Evolutionary conservation across 139 green algal genomes (phyloP).

Genomic region (Picochlorum sp.): DNA sequence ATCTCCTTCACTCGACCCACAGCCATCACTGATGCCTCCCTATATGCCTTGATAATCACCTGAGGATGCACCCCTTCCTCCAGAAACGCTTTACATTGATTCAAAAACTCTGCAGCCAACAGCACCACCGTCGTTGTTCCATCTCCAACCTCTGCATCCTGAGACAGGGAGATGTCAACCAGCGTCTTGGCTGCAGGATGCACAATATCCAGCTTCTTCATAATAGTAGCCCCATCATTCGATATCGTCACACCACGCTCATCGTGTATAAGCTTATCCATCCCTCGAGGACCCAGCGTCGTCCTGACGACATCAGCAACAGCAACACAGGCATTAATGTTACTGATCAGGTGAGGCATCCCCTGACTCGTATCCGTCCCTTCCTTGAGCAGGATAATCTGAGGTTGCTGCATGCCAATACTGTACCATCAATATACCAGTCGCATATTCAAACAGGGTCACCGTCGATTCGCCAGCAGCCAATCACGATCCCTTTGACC

Average conservation of each 20-base stretch:
- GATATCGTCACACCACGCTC: constrained; percentile 87
- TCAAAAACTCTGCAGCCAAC: constrained; percentile 90
- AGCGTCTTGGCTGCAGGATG: constrained; percentile 95
- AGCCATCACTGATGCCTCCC: constrained; percentile 70
- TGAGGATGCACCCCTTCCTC: constrained; percentile 97
- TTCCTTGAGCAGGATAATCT: constrained; percentile 98
- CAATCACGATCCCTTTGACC: no score
- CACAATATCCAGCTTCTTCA: constrained; percentile 98
- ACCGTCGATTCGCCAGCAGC: background rate
- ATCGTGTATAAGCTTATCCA: constrained; percentile 97
- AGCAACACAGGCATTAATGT: constrained; percentile 97
- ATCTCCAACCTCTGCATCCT: constrained; percentile 85
- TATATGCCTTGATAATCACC: constrained; percentile 81
- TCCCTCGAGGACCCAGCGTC: constrained; percentile 92
- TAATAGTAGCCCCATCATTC: constrained; percentile 98
- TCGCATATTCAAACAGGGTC: background rate
- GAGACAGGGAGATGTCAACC: constrained; percentile 90
- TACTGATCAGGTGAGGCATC: constrained; percentile 92
- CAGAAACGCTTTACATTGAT: constrained; percentile 86
- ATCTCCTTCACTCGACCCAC: constrained; percentile 65
- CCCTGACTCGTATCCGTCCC: constrained; percentile 96
- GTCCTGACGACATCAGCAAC: constrained; percentile 90
- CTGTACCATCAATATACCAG: no score
- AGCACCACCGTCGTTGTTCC: constrained; percentile 98
- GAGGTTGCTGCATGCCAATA: constrained; percentile 72